Evolutionary conservation across 129 eudicot species (phyloP), one percentile per base, ranked within the genome.

Genomic region (Flaveria trinervia): DNA sequence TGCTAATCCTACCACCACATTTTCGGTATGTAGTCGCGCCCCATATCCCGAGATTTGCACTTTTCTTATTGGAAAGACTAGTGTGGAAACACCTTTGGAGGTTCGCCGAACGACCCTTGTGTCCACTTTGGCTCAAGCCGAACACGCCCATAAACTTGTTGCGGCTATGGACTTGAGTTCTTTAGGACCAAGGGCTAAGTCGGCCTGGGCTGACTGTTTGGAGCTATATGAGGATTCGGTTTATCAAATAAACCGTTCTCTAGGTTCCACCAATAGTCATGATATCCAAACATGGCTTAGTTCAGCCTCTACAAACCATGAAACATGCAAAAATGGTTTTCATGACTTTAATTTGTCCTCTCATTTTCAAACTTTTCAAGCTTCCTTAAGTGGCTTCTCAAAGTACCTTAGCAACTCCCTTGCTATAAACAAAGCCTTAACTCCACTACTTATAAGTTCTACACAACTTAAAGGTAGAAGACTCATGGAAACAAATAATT

Each of bases 11-110:
- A 74, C 76, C 71, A 68, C 84, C 55, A 68, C 79, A 45, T 73
- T 73, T 74, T 61, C 91, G 17, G 71, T 85, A 23, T 89, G 96
- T 60, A 79, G 41, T 66, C 87, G 59, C 56, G 89, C 96, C 44
- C 90, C 87, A 16, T 78, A 90, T 73, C 96, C 96, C 9, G 80
- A 82, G 79, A 60, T 90, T 70, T 90, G 96, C 81, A 85, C 83
- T 71, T 85, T 83, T 57, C 75, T 87, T 43, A 66, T 77, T 44
- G 54, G 49, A 76, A 77, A 82, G n/a, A 65, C 83, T 12, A 84
- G 76, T 26, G 79, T 55, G 62, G 54, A 56, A 48, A 85, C 78
- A 45, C 70, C 71, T 14, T 59, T 70, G 52, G 60, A 72, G 7
- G 36, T 83, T 43, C 91, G 80, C 43, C 84, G 71, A 51, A 75